Percentiles rank a stretch among this genome's conserved stretches.
These are phyloP conservation scores for Diplogelasinospora grovesii DNA, from an alignment of 495 filamentous ascomycete genomes.

Conservation along the genomic window DNA sequence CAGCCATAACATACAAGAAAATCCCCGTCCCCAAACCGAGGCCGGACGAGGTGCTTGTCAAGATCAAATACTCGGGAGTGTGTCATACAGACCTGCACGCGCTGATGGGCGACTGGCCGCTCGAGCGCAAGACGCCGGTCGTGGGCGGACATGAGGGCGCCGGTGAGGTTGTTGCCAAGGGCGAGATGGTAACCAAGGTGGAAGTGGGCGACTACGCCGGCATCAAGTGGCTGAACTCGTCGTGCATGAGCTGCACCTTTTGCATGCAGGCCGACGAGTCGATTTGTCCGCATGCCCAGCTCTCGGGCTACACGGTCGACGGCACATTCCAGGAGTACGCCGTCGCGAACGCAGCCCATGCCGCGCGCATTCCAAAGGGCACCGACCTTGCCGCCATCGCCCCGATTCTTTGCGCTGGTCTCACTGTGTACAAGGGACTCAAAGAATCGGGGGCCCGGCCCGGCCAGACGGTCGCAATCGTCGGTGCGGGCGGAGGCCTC, in stretches of 20 bases:
- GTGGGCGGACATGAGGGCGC: conserved; percentile 91
- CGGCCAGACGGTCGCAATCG: conserved; percentile 71
- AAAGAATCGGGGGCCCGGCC: conserved; percentile 66
- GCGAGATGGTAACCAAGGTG: conserved; percentile 60
- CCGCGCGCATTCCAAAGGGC: conserved; percentile 67
- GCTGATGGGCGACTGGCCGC: conserved; percentile 78
- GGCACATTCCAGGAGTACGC: conserved; percentile 87
- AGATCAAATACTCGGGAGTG: conserved; percentile 83
- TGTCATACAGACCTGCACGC: conserved; percentile 87
- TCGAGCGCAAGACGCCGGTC: conserved; percentile 67
- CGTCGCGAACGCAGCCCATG: conserved; percentile 72
- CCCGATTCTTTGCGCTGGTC: conserved; percentile 77
- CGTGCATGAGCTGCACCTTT: conserved; percentile 69
- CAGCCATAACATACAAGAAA: conserved; percentile 58
- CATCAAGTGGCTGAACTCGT: conserved; percentile 84
- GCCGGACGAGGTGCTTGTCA: conserved; percentile 77
- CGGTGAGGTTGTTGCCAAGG: conserved; percentile 72
- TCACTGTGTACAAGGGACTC: conserved; percentile 83
- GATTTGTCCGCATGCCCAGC: conserved; percentile 59
- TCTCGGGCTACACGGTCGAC: conserved; percentile 85
- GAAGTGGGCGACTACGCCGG: conserved; percentile 74
- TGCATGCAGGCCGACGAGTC: conserved; percentile 61
- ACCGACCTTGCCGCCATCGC: conserved; percentile 66
- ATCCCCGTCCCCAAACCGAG: conserved; percentile 70
- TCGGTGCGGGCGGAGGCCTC: conserved; percentile 77